Conservation (phyloP, 306 rosid genomes). For the Hylodesmum podocarpum region DNA sequence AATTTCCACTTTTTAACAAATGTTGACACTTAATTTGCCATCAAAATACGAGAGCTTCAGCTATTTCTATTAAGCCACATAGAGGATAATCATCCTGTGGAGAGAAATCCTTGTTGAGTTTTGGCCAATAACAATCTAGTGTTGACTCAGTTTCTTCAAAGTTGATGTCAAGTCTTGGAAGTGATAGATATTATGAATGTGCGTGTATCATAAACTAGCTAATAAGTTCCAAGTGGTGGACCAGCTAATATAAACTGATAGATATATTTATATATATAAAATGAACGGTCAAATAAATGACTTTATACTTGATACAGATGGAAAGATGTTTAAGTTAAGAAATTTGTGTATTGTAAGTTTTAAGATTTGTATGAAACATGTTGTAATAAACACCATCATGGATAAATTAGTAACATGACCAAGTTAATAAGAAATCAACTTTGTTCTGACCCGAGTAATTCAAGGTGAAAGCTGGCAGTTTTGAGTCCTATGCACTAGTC, state of each 20-base stretch:
- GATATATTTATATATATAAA: not conserved
- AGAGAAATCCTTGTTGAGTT: not conserved
- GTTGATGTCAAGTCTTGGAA: not conserved
- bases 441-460: too few species aligned
- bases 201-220: not conserved
- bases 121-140: not conserved
- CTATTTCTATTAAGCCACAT: too few species aligned
- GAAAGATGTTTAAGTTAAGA: not conserved
- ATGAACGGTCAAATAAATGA: not conserved
- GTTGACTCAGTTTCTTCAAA: not conserved
- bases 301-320: not conserved
- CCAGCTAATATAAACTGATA: not conserved
- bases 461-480: not conserved
- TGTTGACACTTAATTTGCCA: conserved; percentile 1
- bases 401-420: too few species aligned
- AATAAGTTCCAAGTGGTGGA: too few species aligned
- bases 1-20: conserved; percentile 11
- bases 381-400: too few species aligned
- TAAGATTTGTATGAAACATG: too few species aligned
- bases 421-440: too few species aligned
- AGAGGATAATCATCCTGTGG: not conserved
- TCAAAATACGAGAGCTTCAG: too few species aligned
- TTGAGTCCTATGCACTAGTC: not conserved
- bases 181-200: not conserved
- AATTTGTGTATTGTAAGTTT: too few species aligned